Conservation (phyloP, 2,329 filamentous ascomycete species). For the Helotiales sp. region DNA sequence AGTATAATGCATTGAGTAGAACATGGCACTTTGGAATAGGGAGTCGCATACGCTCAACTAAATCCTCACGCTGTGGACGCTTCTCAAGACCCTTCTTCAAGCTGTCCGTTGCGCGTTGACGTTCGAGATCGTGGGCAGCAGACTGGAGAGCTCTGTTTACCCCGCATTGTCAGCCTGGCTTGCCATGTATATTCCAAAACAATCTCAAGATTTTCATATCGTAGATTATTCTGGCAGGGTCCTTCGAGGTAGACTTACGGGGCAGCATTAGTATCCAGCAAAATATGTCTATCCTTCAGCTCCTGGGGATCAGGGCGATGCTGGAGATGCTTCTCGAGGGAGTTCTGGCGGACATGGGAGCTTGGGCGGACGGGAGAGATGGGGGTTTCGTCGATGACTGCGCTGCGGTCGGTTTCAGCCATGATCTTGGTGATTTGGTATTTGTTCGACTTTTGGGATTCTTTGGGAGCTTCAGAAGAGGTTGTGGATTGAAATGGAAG, state of each 20-base stretch:
- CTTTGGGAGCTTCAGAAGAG: not conserved
- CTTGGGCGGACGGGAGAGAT: conserved; percentile 58
- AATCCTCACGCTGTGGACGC: conserved; percentile 71
- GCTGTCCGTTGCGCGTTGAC: conserved; percentile 65
- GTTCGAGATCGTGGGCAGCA: conserved; percentile 65
- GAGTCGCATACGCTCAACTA: conserved; percentile 72
- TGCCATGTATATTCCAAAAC: not conserved
- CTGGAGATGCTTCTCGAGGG: conserved; percentile 73
- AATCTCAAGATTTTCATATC: not conserved
- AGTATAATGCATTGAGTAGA: not conserved
- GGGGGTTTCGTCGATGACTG: conserved; percentile 50
- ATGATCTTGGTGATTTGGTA: conserved; percentile 20
- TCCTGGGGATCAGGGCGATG: conserved; percentile 70
- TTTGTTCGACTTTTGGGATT: not conserved
- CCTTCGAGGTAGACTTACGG: conserved; percentile 54
- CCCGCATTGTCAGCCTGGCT: conserved; percentile 32
- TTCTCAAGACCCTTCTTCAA: conserved; percentile 68
- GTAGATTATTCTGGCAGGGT: not conserved
- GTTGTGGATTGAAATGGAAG: not conserved
- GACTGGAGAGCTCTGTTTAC: conserved; percentile 62
- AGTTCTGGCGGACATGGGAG: conserved; percentile 62
- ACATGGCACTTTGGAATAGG: not conserved
- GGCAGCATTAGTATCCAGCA: conserved; percentile 69
- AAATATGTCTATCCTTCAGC: conserved; percentile 70
- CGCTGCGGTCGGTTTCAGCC: conserved; percentile 28